Conservation (phyloP, 2,329 filamentous ascomycete genomes). For the Fusarium oxysporum region DNA sequence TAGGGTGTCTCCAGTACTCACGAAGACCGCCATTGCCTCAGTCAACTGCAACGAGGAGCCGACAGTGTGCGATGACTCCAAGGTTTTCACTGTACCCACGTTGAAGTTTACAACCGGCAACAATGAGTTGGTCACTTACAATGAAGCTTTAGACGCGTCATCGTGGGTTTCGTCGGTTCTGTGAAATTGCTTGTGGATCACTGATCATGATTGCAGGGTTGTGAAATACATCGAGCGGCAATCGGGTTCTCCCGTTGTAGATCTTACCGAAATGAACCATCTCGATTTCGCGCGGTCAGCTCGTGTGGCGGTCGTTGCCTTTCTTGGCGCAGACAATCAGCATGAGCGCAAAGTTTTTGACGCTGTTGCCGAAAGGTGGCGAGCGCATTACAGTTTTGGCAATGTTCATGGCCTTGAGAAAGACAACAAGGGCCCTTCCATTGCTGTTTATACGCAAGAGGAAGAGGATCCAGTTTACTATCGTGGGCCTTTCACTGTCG, state of each 20-base stretch:
- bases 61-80: background rate
- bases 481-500: background rate
- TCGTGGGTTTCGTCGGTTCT: background rate
- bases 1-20: background rate
- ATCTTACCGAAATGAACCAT: background rate
- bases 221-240: conserved; percentile 3
- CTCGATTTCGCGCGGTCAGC: background rate
- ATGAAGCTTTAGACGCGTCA: background rate
- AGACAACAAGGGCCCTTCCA: background rate
- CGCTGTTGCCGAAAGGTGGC: background rate
- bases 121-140: background rate
- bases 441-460: background rate
- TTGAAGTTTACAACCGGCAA: background rate
- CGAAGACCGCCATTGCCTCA: background rate
- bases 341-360: background rate
- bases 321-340: background rate
- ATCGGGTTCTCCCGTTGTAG: background rate
- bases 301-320: background rate
- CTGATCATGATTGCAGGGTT: background rate
- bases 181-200: background rate
- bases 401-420: background rate
- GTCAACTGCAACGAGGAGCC: conserved; percentile 6
- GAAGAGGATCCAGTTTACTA: background rate
- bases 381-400: background rate
- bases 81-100: background rate